Evolutionary conservation across 2,329 filamentous ascomycete species (phyloP), one percentile per base, ranked within the genome.

Genomic region (Ustulina deusta): DNA sequence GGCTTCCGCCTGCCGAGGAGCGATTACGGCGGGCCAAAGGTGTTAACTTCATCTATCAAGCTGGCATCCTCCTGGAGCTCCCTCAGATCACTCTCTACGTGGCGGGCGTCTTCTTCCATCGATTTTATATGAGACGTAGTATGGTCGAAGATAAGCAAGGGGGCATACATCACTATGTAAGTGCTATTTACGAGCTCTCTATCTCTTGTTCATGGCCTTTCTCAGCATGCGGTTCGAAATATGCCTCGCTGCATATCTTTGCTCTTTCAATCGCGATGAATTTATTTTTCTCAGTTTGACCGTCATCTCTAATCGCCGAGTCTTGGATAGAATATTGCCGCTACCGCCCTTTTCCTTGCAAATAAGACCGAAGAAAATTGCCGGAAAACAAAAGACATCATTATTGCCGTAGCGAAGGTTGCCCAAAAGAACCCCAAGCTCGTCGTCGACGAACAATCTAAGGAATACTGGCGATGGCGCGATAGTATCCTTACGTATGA

Each of bases 311-410:
- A 70, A 75, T 34, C 34, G 55, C 40, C n/a, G 27, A 58, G 17
- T 49, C 38, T 46, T 34, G 32, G 71, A 71, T 76, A 91, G 89
- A 91, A 91, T 74, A 93, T 97, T 67, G 96, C 94, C 11, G 96
- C 94, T 0, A 97, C 94, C 0, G 89, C 94, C 1, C 85, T 99
- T 1, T 99, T 98, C 74, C 87, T 99, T 10, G 95, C 96, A 9
- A 97, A 97, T 73, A 99, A 99, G 79, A 95, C 97, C 22, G 95
- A 99, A 78, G 96, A 99, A 78, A 97, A 97, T 78, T 97, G 94
- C 77, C 91, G 95, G 56, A 97, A 97, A 81, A 97, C 97, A 74
- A 97, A 93, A 76, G 94, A 97, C 72, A 86, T 99, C 68, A 95
- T 99, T 72, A 91, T 97, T 36, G 93, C 94, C 0, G 96, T 97